phyloP scores from a whole-genome alignment of 1,284 basidiomycete genomes.

The Kalmanozyma brasiliensis region DNA sequence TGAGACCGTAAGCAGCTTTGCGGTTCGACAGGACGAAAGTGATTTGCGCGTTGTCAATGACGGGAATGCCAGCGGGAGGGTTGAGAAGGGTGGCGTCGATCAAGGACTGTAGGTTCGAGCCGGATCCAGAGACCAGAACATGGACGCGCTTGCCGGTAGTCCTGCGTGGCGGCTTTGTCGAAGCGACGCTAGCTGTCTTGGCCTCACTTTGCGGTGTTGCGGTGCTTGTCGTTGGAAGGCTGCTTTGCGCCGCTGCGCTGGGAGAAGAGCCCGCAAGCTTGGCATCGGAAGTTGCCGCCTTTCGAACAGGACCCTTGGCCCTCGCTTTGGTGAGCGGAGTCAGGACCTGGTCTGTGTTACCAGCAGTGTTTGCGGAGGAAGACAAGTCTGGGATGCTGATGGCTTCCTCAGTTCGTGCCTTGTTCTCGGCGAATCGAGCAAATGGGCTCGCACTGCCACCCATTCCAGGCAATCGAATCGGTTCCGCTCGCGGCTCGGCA shows the following conservation, averaged over 20 bases:
- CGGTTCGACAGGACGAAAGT: constrained; percentile 89
- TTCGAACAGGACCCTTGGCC: constrained; percentile 24
- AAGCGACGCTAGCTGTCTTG: constrained; percentile 1
- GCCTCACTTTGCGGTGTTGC: constrained; percentile 1
- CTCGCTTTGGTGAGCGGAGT: constrained; percentile 33
- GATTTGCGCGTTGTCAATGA: constrained; percentile 73
- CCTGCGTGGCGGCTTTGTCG: constrained; percentile 33
- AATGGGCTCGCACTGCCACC: constrained; percentile 41
- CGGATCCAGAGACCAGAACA: constrained; percentile 66
- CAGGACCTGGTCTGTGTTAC: constrained; percentile 22
- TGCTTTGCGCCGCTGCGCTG: not conserved
- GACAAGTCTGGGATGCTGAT: constrained; percentile 9
- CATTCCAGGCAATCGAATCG: constrained; percentile 50
- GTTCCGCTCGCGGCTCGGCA: constrained; percentile 34
- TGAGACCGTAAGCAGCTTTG: constrained; percentile 88
- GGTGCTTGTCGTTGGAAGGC: constrained; percentile 6
- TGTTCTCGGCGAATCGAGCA: constrained; percentile 25
- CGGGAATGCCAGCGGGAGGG: constrained; percentile 69
- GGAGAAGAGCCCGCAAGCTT: constrained; percentile 2
- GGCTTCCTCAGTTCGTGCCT: constrained; percentile 16
- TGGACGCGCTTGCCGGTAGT: constrained; percentile 62
- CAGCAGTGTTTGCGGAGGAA: not conserved
- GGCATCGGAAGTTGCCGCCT: constrained; percentile 15
- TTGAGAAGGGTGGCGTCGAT: constrained; percentile 83
- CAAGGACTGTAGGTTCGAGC: constrained; percentile 93